Base-by-base conservation (phyloP, 441 rosid species). In the Brassica hybrid region DNA sequence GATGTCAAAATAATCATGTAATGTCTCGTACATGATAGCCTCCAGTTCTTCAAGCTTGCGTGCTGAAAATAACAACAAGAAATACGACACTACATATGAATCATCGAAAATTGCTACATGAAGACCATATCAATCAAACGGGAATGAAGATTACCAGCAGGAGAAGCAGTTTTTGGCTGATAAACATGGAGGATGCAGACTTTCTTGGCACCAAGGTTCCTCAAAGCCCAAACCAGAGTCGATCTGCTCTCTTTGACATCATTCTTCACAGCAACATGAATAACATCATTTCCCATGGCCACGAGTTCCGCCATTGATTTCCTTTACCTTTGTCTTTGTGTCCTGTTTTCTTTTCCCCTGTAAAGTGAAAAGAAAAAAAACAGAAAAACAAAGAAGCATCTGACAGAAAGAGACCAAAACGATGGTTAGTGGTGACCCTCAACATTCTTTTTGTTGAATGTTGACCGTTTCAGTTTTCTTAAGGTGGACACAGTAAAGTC, bases 181-280 rank as follows among this genome's bases (percentile, higher is more conserved):
- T 83, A 87, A 77, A 88, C 89, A 85, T 88, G 90, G 82, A 90
- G 85, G 75, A 90, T 80, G 77, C 84, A 86, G 58, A 87, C 58
- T 54, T 72, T 87, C 62, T 80, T 78, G 50, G 78, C 85, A n/a
- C 78, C 75, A 30, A 88, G 86, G 75, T 88, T 86, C 41, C 71
- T 83, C 57, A 88, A 43, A 27, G 93, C 87, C 96, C 97, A 93
- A 18, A 86, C 66, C 66, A 93, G 79, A 80, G 87, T 85, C 69
- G 66, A 73, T 81, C 74, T 85, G 79, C 86, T 89, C 65, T 88
- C 87, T 74, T 88, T 84, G 56, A 85, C 74, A 58, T 85, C 87
- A 34, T 80, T 87, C 66, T 91, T 89, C 5, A 90, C 91, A 0
- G 94, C 94, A 72, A 91, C 91, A 66, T 83, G 88, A 10, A 87